phyloP scores from a whole-genome alignment of 306 rosid genomes.

The Trichosanthes cucumerina region DNA sequence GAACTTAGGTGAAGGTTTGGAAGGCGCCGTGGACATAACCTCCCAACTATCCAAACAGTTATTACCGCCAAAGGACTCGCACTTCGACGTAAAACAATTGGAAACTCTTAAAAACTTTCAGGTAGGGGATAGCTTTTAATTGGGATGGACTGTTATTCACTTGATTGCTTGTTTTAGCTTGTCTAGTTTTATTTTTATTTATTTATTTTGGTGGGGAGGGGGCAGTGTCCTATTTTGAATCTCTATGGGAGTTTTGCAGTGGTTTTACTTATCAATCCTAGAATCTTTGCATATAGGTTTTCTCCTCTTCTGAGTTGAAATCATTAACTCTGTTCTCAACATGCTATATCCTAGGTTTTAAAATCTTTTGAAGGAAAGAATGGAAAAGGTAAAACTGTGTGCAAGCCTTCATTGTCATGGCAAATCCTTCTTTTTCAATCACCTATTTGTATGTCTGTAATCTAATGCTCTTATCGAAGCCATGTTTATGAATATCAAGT shows the following conservation, averaged over 20 bases:
- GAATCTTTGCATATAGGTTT: not conserved
- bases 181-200: not conserved
- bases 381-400: not conserved
- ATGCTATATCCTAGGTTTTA: not conserved
- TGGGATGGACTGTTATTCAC: not conserved
- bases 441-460: not conserved
- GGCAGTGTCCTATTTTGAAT: not conserved
- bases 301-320: not conserved
- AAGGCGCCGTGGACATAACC: constrained; percentile 37
- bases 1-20: constrained; percentile 51
- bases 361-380: not conserved
- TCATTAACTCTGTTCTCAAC: not conserved
- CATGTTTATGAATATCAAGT: no score
- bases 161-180: not conserved
- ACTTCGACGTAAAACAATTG: constrained; percentile 30
- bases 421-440: not conserved
- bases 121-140: constrained; percentile 27
- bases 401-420: not conserved
- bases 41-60: constrained; percentile 58
- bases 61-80: constrained; percentile 49
- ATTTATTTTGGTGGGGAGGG: not conserved
- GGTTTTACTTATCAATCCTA: not conserved
- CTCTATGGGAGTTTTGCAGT: not conserved
- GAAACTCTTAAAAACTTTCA: constrained; percentile 61
- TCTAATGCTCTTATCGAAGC: no score